Evolutionary conservation across 2,329 filamentous ascomycete genomes (phyloP).

Genomic region (Stemphylium lycopersici): DNA sequence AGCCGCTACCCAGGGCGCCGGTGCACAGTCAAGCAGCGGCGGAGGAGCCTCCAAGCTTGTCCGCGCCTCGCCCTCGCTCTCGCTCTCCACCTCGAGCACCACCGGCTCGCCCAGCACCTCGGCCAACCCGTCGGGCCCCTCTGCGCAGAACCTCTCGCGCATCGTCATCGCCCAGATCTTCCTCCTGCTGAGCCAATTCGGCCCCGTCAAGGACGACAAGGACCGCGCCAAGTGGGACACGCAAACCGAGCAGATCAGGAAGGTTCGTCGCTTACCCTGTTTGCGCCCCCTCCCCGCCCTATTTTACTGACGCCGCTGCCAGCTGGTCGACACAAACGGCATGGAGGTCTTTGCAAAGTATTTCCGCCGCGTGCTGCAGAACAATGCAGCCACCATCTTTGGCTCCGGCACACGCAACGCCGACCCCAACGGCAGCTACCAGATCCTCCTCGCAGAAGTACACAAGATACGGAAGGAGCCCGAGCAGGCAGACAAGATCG

Average conservation of each 20-base stretch:
- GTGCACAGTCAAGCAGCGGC: constrained; percentile 59
- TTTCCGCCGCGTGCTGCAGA: constrained; percentile 88
- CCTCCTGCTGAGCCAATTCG: constrained; percentile 75
- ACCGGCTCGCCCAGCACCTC: constrained; percentile 60
- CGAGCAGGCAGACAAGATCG: constrained; percentile 86
- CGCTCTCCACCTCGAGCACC: constrained; percentile 55
- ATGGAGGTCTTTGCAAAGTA: constrained; percentile 99
- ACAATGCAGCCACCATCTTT: constrained; percentile 92
- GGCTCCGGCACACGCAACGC: constrained; percentile 74
- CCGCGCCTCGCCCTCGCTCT: constrained; percentile 65
- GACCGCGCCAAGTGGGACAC: constrained; percentile 89
- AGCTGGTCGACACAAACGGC: constrained; percentile 96
- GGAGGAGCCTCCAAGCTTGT: constrained; percentile 63
- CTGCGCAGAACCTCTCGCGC: constrained; percentile 70
- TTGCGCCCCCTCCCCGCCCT: constrained; percentile 6
- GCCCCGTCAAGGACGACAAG: constrained; percentile 90
- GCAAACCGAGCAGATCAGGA: constrained; percentile 88
- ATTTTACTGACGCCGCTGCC: constrained; percentile 26
- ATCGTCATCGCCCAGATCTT: constrained; percentile 96
- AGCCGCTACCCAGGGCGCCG: constrained; percentile 56
- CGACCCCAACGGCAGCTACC: constrained; percentile 81
- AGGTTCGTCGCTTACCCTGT: constrained; percentile 63
- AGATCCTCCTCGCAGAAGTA: constrained; percentile 81
- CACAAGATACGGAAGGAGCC: constrained; percentile 81
- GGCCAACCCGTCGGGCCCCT: constrained; percentile 51